phyloP scores from a whole-genome alignment of 805 yeast species.

The Nakazawaea sp. region DNA sequence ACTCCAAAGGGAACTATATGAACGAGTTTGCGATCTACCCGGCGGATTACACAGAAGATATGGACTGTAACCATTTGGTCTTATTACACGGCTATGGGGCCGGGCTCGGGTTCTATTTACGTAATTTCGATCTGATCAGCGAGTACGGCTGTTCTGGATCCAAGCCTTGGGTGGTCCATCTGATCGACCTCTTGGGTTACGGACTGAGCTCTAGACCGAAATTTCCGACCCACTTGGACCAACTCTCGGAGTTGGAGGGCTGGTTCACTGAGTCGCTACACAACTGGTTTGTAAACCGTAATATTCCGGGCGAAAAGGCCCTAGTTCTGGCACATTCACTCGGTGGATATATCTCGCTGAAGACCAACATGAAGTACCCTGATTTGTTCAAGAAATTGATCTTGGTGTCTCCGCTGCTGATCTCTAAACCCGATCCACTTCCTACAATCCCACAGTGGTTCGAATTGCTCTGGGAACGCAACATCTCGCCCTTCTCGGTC shows the following conservation, averaged over 20 bases:
- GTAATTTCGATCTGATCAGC: constrained; percentile 46
- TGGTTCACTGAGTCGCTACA: constrained; percentile 63
- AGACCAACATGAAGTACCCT: constrained; percentile 60
- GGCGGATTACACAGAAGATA: constrained; percentile 5
- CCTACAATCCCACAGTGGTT: constrained; percentile 71
- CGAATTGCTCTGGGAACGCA: constrained; percentile 64
- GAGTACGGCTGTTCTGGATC: constrained; percentile 16
- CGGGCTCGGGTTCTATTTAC: constrained; percentile 72
- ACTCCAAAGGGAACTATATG: constrained; percentile 44
- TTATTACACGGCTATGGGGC: constrained; percentile 93
- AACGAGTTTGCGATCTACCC: constrained; percentile 71
- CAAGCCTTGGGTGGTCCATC: constrained; percentile 67
- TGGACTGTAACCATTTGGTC: constrained; percentile 43
- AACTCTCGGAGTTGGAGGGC: constrained; percentile 44
- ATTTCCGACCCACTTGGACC: constrained; percentile 35
- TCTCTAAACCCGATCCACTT: constrained; percentile 39
- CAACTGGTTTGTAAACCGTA: constrained; percentile 49
- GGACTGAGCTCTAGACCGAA: constrained; percentile 83
- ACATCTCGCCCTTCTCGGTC: constrained; percentile 77
- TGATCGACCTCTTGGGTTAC: constrained; percentile 84
- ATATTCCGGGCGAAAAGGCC: constrained; percentile 31
- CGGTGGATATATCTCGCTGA: constrained; percentile 79
- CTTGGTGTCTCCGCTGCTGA: constrained; percentile 90
- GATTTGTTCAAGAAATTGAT: constrained; percentile 57
- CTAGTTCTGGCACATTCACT: constrained; percentile 79